Conservation (phyloP, 2,329 filamentous ascomycete genomes). For the Talaromyces piceae region DNA sequence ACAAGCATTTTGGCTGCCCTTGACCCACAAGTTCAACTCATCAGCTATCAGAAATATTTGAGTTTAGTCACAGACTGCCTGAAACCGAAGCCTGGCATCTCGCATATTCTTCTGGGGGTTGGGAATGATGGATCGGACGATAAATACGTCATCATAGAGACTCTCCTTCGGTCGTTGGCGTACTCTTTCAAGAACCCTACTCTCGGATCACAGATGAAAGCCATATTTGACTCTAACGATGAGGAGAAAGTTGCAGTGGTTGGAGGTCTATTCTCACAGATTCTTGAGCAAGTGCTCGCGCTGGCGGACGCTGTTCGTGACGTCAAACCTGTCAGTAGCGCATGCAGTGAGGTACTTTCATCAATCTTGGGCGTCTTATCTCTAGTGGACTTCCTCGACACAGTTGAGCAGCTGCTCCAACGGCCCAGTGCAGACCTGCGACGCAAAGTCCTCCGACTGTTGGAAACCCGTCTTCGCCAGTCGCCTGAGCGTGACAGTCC, state of each 20-base stretch:
- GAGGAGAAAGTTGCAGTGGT: conserved; percentile 57
- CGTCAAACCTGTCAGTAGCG: conserved; percentile 30
- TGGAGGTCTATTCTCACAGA: conserved; percentile 59
- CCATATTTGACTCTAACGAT: conserved; percentile 28
- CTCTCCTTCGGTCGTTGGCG: conserved; percentile 35
- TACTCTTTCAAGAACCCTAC: conserved; percentile 35
- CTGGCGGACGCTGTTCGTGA: conserved; percentile 50
- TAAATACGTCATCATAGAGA: conserved; percentile 33
- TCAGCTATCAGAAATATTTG: conserved; percentile 67
- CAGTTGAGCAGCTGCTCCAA: conserved; percentile 73
- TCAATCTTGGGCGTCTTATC: conserved; percentile 79
- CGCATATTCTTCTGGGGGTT: conserved; percentile 62
- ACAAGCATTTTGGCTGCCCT: conserved; percentile 67
- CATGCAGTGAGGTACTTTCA: conserved; percentile 61
- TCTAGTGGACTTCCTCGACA: conserved; percentile 80
- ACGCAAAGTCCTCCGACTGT: conserved; percentile 69
- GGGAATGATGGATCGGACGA: conserved; percentile 43
- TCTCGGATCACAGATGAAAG: conserved; percentile 32
- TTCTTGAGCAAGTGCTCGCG: conserved; percentile 58
- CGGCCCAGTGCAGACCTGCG: conserved; percentile 67
- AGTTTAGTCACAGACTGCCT: conserved; percentile 68
- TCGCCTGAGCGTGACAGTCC: conserved; percentile 61
- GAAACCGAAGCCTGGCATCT: conserved; percentile 65
- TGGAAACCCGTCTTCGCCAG: conserved; percentile 70
- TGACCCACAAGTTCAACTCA: conserved; percentile 64